Evolutionary conservation across 2,329 filamentous ascomycete species (phyloP).

Genomic region (Paracoccidioides lutzii): DNA sequence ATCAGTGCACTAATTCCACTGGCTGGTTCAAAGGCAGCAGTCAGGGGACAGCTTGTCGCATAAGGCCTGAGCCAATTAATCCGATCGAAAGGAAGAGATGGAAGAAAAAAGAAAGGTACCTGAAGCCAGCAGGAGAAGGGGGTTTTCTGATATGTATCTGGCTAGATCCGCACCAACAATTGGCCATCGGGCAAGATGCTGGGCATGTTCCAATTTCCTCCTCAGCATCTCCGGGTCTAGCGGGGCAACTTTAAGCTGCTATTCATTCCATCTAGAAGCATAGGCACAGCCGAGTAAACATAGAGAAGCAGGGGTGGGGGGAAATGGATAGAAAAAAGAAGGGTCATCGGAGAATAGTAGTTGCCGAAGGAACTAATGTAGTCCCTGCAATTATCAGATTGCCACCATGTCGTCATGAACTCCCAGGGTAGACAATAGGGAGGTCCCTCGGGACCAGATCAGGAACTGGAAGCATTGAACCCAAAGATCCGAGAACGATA

Average conservation of each 20-base stretch:
- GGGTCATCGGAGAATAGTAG: no score
- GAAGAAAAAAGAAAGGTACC: background rate
- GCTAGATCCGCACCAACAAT: background rate
- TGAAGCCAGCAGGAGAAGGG: background rate
- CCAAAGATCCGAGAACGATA: no score
- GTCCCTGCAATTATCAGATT: no score
- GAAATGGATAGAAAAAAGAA: no score
- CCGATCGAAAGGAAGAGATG: background rate
- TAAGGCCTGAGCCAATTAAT: background rate
- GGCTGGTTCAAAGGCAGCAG: background rate
- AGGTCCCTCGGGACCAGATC: no score
- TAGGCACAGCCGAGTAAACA: background rate
- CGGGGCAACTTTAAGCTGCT: background rate
- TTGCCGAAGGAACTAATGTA: no score
- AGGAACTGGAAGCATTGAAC: no score
- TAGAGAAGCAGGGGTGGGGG: no score
- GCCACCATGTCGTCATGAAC: no score
- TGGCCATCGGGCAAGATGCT: background rate
- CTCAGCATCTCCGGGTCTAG: background rate
- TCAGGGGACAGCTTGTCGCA: background rate
- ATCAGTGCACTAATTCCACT: background rate
- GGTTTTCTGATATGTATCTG: background rate
- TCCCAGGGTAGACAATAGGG: no score
- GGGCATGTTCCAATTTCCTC: background rate
- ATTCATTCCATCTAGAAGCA: background rate